Evolutionary conservation across 129 eudicot genomes (phyloP), one percentile per base, ranked within the genome.

Genomic region (Centaurea solstitialis): DNA sequence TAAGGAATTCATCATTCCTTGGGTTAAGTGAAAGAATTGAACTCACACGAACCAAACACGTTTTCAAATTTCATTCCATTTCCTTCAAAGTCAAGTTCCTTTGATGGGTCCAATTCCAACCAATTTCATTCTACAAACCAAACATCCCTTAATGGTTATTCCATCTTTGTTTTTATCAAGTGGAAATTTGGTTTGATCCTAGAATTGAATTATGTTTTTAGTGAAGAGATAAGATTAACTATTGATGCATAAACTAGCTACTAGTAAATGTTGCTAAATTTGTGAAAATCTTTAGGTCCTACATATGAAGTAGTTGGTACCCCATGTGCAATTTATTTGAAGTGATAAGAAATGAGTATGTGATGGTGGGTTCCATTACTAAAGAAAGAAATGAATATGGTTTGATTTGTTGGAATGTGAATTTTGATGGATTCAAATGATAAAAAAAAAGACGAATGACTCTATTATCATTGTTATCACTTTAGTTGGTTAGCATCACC

Each of bases 191-290:
- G 72, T 75, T 74, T 74, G 21, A 66, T 67, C 45, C 72, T 22
- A 69, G 26, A 22, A 43, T 50, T 8, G 3, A 20, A 30, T 40
- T 30, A 4, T 2, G 5, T 64, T 18, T 72, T 71, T 35, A 70
- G 24, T 24, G 35, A 37, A 37, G 68, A 11, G 38, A 70, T 23
- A 79, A 37, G 10, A 33, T 18, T 24, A 24, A 61, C 35, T 17
- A 17, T 40, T 3, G 23, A 1, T 73, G 68, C 38, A 62, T 62
- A 26, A 59, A 23, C 21, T 71, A 71, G 41, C 1, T 64, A 73
- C 61, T 74, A 74, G 61, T 35, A 76, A 20, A 61, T 73, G 37
- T 70, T 72, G 65, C 35, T 80, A 72, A 57, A 72, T 72, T 38
- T 39, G 65, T 71, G 43, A 45, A 45, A 61, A 53, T 71, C 41